Evolutionary conservation across 2,329 filamentous ascomycete species (phyloP).

Genomic region (Aspergillus japonicus): DNA sequence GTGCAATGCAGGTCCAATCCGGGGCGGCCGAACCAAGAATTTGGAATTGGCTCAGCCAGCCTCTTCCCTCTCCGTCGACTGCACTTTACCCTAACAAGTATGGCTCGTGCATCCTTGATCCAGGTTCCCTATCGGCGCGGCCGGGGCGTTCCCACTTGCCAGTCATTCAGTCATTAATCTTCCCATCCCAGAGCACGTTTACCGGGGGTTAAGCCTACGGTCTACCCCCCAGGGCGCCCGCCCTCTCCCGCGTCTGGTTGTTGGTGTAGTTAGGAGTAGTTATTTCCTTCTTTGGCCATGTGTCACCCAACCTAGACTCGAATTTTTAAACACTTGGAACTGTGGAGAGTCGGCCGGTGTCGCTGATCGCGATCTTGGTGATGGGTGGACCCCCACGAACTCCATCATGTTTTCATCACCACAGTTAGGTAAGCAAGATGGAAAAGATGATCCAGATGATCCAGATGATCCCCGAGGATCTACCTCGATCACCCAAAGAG

Average conservation of each 20-base stretch:
- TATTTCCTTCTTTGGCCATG: background rate
- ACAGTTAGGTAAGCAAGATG: too few species aligned
- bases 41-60: background rate
- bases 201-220: background rate
- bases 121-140: background rate
- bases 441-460: too few species aligned
- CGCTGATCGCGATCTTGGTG: too few species aligned
- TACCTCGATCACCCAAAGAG: too few species aligned
- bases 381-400: too few species aligned
- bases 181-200: background rate
- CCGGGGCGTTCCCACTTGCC: background rate
- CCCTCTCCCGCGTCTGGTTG: too few species aligned
- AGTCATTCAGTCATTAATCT: background rate
- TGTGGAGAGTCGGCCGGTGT: background rate
- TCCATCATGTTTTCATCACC: too few species aligned
- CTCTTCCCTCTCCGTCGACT: background rate
- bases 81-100: background rate
- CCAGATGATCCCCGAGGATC: too few species aligned
- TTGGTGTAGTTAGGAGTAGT: too few species aligned
- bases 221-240: too few species aligned
- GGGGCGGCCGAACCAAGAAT: background rate
- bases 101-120: background rate
- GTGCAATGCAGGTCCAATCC: background rate
- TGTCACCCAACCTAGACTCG: background rate
- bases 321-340: background rate